Base-by-base conservation (phyloP, 202 grass and related monocot genomes). In the Setaria italica region DNA sequence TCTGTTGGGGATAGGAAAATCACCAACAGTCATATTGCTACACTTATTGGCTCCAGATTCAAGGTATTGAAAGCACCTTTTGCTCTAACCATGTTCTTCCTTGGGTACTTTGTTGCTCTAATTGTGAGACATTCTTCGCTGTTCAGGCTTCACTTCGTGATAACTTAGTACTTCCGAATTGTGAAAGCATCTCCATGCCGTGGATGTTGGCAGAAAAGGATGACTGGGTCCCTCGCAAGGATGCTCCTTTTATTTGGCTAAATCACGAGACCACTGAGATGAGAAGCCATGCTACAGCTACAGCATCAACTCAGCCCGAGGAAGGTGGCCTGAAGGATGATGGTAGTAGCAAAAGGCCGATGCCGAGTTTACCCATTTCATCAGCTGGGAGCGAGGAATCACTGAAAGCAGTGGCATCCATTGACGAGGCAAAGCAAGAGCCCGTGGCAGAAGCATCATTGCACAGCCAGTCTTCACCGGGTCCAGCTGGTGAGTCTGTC, bases 191-290 rank as follows among this genome's bases (percentile, higher is more conserved):
- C 74, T 19, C 83, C 46, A 80, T 99, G 19, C 92, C 97, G 42
- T 87, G 94, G 85, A 96, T 99, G 97, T 4, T 96, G 73, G 85
- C 92, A 70, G 93, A 99, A 41, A 92, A 88, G 63, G 97, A 96
- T 33, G 93, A 99, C 63, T 99, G 97, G 97, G 80, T 89, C 7
- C 97, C 91, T 75, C 64, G 85, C 70, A 94, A 89, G 82, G 82
- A 82, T 54, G 92, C 90, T 67, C 94, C 97, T 62, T 99, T 94
- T 55, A 88, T 99, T 66, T 92, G 91, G 93, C 75, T 91, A 21
- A 85, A 94, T 54, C 90, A 83, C 0, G 93, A 96, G 66, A 73
- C 78, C 20, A 80, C 34, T 47, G 93, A 96, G 79, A 82, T 20
- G 9, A 90, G 51, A 80, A 80, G 43, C 33, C 80, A 78, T 7